A percentile compares a stretch with the other conserved stretches of the same genome.
Conservation (phyloP, 2,329 filamentous ascomycete genomes). For the Trichoderma sp. region DNA sequence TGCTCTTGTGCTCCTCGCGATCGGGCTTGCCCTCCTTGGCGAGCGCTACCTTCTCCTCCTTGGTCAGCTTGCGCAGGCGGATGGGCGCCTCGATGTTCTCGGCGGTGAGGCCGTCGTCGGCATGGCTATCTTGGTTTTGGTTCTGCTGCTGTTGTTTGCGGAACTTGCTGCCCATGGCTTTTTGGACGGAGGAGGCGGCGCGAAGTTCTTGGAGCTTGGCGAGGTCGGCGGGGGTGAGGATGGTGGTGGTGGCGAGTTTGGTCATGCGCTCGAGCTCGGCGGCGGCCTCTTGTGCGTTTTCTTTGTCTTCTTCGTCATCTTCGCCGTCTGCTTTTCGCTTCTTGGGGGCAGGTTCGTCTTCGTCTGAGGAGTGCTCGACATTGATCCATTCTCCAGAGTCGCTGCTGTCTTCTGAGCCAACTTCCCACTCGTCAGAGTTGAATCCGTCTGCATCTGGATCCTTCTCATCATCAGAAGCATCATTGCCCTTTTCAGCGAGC, state of each 20-base stretch:
- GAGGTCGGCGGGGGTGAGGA: conserved; percentile 95
- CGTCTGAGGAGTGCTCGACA: conserved; percentile 76
- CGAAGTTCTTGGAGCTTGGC: conserved; percentile 90
- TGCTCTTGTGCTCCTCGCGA: conserved; percentile 80
- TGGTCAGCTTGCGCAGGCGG: conserved; percentile 79
- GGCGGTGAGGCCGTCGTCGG: conserved; percentile 87
- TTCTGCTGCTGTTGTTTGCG: conserved; percentile 52
- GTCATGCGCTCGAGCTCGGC: conserved; percentile 58
- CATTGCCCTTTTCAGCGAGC: conserved; percentile 68
- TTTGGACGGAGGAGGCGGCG: conserved; percentile 70
- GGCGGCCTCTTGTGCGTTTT: conserved; percentile 49
- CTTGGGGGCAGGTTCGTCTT: conserved; percentile 69
- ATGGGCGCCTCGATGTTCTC: conserved; percentile 89
- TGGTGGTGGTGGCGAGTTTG: conserved; percentile 86
- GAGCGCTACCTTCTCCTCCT: conserved; percentile 84
- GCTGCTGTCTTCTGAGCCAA: conserved; percentile 61
- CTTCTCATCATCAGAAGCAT: conserved; percentile 59
- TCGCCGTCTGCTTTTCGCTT: conserved; percentile 44
- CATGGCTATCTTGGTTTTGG: conserved; percentile 59
- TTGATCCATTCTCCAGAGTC: conserved; percentile 93
- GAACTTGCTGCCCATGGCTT: conserved; percentile 54
- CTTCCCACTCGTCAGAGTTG: conserved; percentile 63
- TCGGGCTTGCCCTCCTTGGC: conserved; percentile 81
- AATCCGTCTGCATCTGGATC: conserved; percentile 59
- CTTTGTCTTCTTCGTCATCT: conserved; percentile 37